Conservation (phyloP, 2,329 filamentous ascomycete genomes). For the Venturia carpophila region DNA sequence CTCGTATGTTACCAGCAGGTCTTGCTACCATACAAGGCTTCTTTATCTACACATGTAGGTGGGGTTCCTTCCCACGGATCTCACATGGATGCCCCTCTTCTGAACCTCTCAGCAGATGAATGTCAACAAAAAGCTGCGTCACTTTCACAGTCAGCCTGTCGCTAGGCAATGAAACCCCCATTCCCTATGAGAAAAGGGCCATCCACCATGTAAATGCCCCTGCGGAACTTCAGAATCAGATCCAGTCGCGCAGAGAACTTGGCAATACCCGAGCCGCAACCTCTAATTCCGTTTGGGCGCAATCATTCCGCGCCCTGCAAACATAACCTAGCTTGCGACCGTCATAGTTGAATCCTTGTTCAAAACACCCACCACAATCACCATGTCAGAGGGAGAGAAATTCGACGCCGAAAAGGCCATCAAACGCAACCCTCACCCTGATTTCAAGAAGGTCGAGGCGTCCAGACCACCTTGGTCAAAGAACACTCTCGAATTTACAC, state of each 20-base stretch:
- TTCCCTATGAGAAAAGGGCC: background rate
- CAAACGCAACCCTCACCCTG: slow-evolving; percentile 57
- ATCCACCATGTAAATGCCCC: background rate
- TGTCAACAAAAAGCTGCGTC: background rate
- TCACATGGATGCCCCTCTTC: background rate
- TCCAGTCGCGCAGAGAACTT: background rate
- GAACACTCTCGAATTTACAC: slow-evolving; percentile 47
- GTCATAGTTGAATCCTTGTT: background rate
- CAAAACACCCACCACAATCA: background rate
- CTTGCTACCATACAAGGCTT: background rate
- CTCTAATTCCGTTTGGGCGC: background rate
- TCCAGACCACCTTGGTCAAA: slow-evolving; percentile 52
- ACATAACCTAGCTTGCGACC: background rate
- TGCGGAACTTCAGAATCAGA: background rate
- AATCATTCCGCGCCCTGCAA: background rate
- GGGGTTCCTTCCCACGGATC: background rate
- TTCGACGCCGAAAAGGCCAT: slow-evolving; percentile 39
- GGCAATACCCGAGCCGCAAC: background rate
- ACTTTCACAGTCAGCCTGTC: background rate
- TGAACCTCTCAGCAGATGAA: background rate
- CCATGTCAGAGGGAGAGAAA: background rate
- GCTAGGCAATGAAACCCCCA: background rate
- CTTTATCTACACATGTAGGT: background rate
- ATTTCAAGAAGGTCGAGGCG: slow-evolving; percentile 67
- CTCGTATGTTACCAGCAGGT: too few species aligned